These are phyloP conservation scores for Aspergillus aculeatinus DNA, from an alignment of 2,329 filamentous ascomycete species.

Conservation along the genomic window DNA sequence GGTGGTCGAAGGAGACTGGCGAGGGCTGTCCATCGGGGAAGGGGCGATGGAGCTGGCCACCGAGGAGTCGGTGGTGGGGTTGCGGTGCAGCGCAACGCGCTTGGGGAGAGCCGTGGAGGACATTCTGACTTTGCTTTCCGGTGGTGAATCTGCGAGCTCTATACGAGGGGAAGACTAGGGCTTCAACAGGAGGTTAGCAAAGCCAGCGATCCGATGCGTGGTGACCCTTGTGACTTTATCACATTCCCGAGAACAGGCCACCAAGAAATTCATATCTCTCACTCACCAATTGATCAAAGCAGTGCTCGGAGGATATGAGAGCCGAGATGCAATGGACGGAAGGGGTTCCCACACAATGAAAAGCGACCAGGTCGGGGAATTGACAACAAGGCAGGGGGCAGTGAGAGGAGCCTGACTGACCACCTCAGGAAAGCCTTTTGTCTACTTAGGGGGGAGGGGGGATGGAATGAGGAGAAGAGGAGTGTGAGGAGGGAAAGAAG, in stretches of 20 bases:
- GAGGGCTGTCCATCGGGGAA: constrained; percentile 61
- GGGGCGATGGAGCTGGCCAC: constrained; percentile 53
- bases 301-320: neutral
- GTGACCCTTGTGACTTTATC: neutral
- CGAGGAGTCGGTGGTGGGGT: constrained; percentile 56
- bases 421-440: constrained; percentile 7
- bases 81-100: constrained; percentile 52
- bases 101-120: constrained; percentile 52
- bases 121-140: constrained; percentile 31
- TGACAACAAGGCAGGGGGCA: constrained; percentile 11
- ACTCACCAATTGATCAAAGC: constrained; percentile 10
- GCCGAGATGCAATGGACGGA: constrained; percentile 11
- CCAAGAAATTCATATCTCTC: neutral
- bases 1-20: constrained; percentile 73
- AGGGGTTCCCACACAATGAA: constrained; percentile 4
- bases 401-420: constrained; percentile 11
- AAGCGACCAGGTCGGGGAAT: constrained; percentile 4
- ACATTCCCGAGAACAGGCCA: too few species aligned
- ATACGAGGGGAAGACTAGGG: neutral
- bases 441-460: neutral
- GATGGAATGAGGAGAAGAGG: constrained; percentile 4
- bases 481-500: constrained; percentile 13
- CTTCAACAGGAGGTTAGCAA: neutral
- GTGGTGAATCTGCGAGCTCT: constrained; percentile 3
- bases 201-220: neutral